These are phyloP conservation scores for Cystoisospora suis DNA, from an alignment of 169 alveolate species.

Conservation along the genomic window DNA sequence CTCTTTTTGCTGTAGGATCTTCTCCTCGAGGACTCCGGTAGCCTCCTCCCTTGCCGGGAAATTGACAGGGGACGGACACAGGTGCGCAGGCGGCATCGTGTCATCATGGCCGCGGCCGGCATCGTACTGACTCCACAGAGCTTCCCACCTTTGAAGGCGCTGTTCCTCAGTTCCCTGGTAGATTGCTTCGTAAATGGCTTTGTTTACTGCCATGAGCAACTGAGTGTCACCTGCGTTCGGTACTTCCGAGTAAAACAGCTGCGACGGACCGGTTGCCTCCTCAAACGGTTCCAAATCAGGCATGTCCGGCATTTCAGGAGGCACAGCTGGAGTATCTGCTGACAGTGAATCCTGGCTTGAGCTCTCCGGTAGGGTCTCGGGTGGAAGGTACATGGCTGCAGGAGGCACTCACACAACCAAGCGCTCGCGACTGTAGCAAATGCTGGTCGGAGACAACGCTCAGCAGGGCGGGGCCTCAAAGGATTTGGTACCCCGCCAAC, in stretches of 20 bases:
- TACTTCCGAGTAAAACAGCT: not conserved
- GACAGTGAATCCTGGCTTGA: not conserved
- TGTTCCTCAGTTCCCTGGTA: not conserved
- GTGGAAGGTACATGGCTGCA: slow-evolving; percentile 9
- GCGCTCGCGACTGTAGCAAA: no score
- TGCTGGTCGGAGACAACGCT: no score
- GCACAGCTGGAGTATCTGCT: not conserved
- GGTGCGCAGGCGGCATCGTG: not conserved
- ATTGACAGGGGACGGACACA: not conserved
- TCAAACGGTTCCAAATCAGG: not conserved
- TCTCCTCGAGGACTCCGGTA: not conserved
- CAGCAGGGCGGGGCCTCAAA: no score
- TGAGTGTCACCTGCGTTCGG: slow-evolving; percentile 31
- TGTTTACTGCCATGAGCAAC: not conserved
- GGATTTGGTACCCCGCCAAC: no score
- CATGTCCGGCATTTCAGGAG: not conserved
- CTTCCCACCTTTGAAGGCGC: not conserved
- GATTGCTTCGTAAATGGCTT: not conserved
- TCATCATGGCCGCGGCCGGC: not conserved
- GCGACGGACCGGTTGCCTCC: not conserved
- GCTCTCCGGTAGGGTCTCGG: not conserved
- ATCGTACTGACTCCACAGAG: not conserved
- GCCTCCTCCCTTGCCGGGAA: not conserved
- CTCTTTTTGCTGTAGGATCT: not conserved
- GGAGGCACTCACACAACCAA: no score